Percentiles rank a stretch among this genome's conserved stretches.
These are phyloP conservation scores for Eucalyptus cloeziana DNA, from an alignment of 345 rosid species.

Conservation along the genomic window DNA sequence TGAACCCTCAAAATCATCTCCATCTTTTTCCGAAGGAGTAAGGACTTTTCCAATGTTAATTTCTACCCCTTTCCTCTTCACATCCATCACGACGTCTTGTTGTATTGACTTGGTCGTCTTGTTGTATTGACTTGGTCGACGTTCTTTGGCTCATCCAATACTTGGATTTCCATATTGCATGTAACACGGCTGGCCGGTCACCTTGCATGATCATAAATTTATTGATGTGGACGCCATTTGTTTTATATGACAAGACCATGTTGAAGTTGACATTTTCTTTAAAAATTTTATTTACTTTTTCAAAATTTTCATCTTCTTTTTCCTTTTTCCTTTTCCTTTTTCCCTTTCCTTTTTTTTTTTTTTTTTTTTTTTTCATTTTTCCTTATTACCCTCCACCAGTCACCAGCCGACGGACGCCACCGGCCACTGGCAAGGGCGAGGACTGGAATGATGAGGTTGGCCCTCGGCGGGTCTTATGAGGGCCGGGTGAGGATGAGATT, in stretches of 20 bases:
- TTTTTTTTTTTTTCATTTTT: neutral
- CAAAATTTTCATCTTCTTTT: no score
- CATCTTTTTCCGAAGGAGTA: neutral
- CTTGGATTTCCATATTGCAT: neutral
- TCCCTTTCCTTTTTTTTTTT: no score
- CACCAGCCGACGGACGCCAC: rapidly evolving
- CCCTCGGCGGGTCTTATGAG: neutral
- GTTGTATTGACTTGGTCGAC: neutral
- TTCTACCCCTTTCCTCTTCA: neutral
- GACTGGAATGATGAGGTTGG: neutral
- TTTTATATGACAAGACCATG: neutral
- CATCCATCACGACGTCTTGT: neutral
- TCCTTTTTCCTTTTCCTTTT: no score
- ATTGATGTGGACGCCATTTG: rapidly evolving
- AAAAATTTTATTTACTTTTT: neutral
- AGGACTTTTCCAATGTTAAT: neutral
- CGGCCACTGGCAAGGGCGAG: neutral
- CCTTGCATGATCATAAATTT: neutral
- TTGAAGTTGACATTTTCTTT: rapidly evolving
- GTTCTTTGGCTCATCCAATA: neutral
- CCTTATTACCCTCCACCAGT: neutral
- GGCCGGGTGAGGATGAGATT: neutral
- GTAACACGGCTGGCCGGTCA: neutral
- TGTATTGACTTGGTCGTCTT: neutral
- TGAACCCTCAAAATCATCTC: neutral